Evolutionary conservation across 2,329 filamentous ascomycete genomes (phyloP), one percentile per base, ranked within the genome.

Genomic region (Lachnellula occidentalis): DNA sequence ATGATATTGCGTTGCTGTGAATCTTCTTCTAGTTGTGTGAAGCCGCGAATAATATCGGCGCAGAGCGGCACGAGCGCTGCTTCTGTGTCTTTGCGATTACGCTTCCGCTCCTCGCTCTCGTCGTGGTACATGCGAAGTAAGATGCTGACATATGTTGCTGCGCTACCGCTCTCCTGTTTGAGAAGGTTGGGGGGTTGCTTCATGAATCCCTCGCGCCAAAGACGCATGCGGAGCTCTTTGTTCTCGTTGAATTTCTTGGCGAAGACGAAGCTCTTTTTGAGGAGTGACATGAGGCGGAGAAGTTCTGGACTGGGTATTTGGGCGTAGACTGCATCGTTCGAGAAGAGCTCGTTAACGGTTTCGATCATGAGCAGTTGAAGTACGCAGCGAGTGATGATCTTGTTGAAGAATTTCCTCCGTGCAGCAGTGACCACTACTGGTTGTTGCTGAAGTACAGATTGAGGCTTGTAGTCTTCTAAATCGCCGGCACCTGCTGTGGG

Each of bases 171-270:
- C 74, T 99, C 94, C 70, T 99, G 94, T 75, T 99, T 99, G 31
- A 99, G 80, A 12, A 99, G 78, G 66, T 99, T 99, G 2, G 94
- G 94, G 15, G 94, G 92, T 69, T 99, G 94, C 74, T 95, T 96
- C 94, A 99, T 99, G 78, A 99, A 99, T 0, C 95, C 94, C 70
- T 99, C 94, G 49, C 91, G 81, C 90, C 95, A 99, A 17, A 99
- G 78, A 17, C 90, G 84, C 80, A 95, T 95, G 45, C 94, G 85
- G 37, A 99, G 78, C 62, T 97, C 94, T 72, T 96, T 95, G 73
- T 99, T 92, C 60, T 91, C 90, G 71, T 99, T 99, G 78, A 99
- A 99, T 64, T 87, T 88, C 67, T 95, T 92, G 45, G 95, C 94
- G 64, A 99, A 99, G 56, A 95, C 85, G 73, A 96, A 99, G 27